A percentile compares a stretch with the other conserved stretches of the same genome.
Evolutionary conservation across 31 red algal genomes (phyloP).

Genomic region (Odonthalia washingtoniensis): DNA sequence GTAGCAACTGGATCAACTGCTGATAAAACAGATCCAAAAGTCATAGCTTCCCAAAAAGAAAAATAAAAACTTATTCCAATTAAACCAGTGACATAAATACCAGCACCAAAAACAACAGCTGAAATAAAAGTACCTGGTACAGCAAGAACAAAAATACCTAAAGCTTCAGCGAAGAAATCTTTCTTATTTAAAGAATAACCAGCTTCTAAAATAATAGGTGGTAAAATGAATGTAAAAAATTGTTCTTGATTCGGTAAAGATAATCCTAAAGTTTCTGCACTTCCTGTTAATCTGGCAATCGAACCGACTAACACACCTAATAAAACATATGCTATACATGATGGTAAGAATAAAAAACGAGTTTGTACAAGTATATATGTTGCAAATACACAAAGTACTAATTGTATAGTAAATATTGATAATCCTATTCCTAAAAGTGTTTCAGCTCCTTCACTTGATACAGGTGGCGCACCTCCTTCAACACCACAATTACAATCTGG

Average conservation of each 20-base stretch:
- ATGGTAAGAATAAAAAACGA: conserved; percentile 77
- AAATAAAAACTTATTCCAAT: conserved; percentile 70
- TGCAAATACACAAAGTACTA: conserved; percentile 82
- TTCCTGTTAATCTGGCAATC: conserved; percentile 81
- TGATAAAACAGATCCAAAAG: conserved; percentile 93
- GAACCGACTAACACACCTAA: conserved; percentile 85
- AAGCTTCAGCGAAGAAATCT: conserved; percentile 83
- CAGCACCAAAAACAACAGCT: conserved; percentile 80
- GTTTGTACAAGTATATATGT: conserved; percentile 84
- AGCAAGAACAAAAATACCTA: conserved; percentile 85
- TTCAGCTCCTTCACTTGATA: conserved; percentile 74
- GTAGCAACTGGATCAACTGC: conserved; percentile 98
- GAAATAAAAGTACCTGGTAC: conserved; percentile 91
- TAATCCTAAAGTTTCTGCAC: conserved; percentile 62
- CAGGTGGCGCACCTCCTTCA: conserved; percentile 55
- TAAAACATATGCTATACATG: conserved; percentile 96
- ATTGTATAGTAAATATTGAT: conserved; percentile 74
- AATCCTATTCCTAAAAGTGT: conserved; percentile 81
- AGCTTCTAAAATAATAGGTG: conserved; percentile 95
- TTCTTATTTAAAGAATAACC: conserved; percentile 93
- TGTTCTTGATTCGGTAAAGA: conserved; percentile 92
- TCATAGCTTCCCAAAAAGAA: conserved; percentile 93
- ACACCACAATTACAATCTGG: conserved; percentile 83
- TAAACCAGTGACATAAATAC: conserved; percentile 73
- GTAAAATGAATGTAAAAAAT: conserved; percentile 95